These are phyloP conservation scores for Candida sp. DNA, from an alignment of 1,139 yeast species.

Conservation along the genomic window DNA sequence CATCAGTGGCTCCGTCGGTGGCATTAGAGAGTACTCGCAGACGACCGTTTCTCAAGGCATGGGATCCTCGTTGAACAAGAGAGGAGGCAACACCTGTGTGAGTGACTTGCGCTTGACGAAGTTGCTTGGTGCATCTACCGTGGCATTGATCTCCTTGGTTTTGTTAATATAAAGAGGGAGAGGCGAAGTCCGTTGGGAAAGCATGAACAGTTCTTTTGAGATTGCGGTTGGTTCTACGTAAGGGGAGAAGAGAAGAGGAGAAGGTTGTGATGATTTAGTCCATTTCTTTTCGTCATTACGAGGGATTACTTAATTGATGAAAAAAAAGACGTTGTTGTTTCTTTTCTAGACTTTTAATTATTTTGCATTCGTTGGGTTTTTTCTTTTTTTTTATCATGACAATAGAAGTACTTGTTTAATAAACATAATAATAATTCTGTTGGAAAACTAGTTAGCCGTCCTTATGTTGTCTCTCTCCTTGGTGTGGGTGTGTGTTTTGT, in stretches of 20 bases:
- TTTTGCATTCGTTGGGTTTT: background rate
- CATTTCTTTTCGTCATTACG: too few relatives aligned
- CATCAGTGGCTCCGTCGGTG: conserved; percentile 60
- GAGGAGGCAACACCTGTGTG: background rate
- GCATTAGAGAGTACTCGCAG: conserved; percentile 44
- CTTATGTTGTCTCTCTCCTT: background rate
- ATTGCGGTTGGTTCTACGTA: too few relatives aligned
- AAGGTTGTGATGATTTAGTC: too few relatives aligned
- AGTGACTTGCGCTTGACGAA: background rate
- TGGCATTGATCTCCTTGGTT: conserved; percentile 8
- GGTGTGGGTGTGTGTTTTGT: too few relatives aligned
- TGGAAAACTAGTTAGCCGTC: background rate
- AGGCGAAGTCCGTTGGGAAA: background rate
- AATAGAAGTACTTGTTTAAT: background rate
- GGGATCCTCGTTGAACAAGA: conserved; percentile 3
- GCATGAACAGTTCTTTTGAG: too few relatives aligned
- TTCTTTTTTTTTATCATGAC: too few relatives aligned
- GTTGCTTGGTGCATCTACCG: conserved; percentile 2
- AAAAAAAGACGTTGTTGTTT: background rate
- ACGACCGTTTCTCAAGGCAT: conserved; percentile 14
- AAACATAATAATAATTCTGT: background rate
- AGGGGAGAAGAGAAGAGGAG: background rate
- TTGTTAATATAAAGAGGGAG: conserved; percentile 6
- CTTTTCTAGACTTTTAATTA: background rate
- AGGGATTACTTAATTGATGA: too few relatives aligned